Percentiles rank a stretch among this genome's conserved stretches.
These are phyloP conservation scores for Colletotrichum sp. DNA, from an alignment of 2,329 filamentous ascomycete species.

Conservation along the genomic window DNA sequence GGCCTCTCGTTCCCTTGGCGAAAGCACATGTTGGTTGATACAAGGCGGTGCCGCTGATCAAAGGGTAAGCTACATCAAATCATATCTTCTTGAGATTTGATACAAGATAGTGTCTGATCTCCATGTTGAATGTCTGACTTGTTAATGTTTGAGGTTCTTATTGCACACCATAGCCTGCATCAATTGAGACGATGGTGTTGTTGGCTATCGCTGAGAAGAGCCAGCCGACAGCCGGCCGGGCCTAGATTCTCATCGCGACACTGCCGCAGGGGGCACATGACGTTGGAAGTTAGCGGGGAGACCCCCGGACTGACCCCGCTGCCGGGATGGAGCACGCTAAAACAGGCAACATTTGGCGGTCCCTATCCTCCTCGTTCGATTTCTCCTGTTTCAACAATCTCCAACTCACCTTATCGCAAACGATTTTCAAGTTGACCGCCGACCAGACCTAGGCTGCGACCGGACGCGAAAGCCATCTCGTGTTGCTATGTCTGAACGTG, in stretches of 20 bases:
- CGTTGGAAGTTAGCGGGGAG: neutral
- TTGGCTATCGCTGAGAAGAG: neutral
- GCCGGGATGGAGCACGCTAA: neutral
- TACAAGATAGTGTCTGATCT: neutral
- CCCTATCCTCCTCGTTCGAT: neutral
- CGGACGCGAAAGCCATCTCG: neutral
- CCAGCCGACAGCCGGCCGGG: neutral
- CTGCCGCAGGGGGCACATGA: neutral
- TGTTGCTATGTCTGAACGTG: neutral
- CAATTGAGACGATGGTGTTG: neutral
- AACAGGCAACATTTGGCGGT: neutral
- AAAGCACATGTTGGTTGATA: neutral
- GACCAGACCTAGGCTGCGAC: neutral
- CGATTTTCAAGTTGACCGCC: neutral
- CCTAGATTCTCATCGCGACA: neutral
- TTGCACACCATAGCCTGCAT: neutral
- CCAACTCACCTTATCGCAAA: neutral
- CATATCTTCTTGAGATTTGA: neutral
- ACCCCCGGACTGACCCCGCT: neutral
- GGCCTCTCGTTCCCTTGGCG: neutral
- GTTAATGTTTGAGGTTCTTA: neutral
- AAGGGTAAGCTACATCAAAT: neutral
- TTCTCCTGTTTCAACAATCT: neutral
- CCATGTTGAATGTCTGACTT: neutral
- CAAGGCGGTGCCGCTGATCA: neutral